Conservation (phyloP, 1,139 yeast genomes). For the Candida sp. region DNA sequence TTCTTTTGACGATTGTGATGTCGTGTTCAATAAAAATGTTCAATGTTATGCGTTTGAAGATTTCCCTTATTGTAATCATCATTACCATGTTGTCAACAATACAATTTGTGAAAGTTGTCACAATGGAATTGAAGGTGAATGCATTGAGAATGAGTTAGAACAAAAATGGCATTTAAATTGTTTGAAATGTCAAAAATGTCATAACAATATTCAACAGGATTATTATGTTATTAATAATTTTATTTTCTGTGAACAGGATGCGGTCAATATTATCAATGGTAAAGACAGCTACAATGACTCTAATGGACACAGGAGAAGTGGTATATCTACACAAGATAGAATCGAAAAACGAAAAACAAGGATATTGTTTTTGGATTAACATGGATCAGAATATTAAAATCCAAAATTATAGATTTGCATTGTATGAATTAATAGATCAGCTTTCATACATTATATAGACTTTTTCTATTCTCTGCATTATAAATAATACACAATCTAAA, state of each 20-base stretch:
- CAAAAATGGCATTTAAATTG: constrained; percentile 70
- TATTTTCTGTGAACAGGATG: constrained; percentile 50
- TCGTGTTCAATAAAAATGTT: constrained; percentile 53
- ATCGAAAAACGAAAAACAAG: constrained; percentile 46
- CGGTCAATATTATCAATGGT: constrained; percentile 24
- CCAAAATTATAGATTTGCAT: no score
- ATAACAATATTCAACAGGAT: constrained; percentile 44
- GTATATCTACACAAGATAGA: constrained; percentile 28
- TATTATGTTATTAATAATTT: constrained; percentile 52
- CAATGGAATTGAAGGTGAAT: constrained; percentile 84
- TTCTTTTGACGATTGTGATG: constrained; percentile 46
- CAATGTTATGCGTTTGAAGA: constrained; percentile 82
- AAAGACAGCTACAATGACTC: constrained; percentile 17
- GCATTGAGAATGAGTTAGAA: constrained; percentile 70
- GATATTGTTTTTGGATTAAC: constrained; percentile 31
- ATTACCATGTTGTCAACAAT: constrained; percentile 75
- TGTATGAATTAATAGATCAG: no score
- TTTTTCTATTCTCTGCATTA: no score
- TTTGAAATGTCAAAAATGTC: constrained; percentile 56
- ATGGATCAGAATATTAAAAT: background rate
- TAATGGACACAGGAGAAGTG: constrained; percentile 17
- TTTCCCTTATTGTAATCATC: constrained; percentile 75
- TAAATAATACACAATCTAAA: no score
- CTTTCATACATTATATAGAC: no score
- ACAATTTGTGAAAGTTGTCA: constrained; percentile 73